phyloP scores from a whole-genome alignment of 805 yeast species.

The Zygotorulaspora florentina region DNA sequence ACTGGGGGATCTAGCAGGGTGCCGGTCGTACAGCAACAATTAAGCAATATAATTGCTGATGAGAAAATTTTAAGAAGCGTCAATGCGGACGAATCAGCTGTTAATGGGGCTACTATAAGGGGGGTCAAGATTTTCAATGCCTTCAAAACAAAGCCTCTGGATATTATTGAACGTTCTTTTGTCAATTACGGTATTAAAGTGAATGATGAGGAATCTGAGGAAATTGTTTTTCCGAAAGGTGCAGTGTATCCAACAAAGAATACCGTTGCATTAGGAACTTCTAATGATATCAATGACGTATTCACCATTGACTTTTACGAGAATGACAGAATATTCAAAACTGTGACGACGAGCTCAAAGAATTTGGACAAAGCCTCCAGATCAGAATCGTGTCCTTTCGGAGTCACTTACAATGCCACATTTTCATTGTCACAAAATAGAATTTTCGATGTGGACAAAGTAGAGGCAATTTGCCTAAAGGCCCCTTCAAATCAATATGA shows the following conservation, averaged over 20 bases:
- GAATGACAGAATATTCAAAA: conserved; percentile 18
- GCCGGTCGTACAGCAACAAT: conserved; percentile 72
- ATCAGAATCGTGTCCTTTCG: conserved; percentile 38
- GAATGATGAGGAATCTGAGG: conserved; percentile 28
- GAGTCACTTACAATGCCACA: conserved; percentile 38
- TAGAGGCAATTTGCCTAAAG: conserved; percentile 44
- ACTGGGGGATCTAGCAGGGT: conserved; percentile 91
- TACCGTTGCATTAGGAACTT: conserved; percentile 35
- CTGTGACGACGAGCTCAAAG: conserved; percentile 12
- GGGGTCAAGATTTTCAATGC: conserved; percentile 72
- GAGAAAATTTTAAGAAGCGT: conserved; percentile 71
- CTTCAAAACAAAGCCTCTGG: conserved; percentile 55
- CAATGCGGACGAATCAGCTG: conserved; percentile 94
- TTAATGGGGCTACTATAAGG: conserved; percentile 80
- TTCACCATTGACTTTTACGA: conserved; percentile 36
- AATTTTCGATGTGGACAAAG: conserved; percentile 43
- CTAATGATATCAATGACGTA: conserved; percentile 29
- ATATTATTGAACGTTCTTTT: conserved; percentile 52
- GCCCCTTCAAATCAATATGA: conserved; percentile 9
- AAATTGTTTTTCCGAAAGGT: conserved; percentile 47
- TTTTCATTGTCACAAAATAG: conserved; percentile 48
- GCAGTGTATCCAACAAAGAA: conserved; percentile 35
- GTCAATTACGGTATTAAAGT: conserved; percentile 43
- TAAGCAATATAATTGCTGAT: conserved; percentile 52
- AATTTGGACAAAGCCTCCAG: conserved; percentile 35